Base-by-base conservation (phyloP, 148 eudicot genomes). In the Beta vulgaris region DNA sequence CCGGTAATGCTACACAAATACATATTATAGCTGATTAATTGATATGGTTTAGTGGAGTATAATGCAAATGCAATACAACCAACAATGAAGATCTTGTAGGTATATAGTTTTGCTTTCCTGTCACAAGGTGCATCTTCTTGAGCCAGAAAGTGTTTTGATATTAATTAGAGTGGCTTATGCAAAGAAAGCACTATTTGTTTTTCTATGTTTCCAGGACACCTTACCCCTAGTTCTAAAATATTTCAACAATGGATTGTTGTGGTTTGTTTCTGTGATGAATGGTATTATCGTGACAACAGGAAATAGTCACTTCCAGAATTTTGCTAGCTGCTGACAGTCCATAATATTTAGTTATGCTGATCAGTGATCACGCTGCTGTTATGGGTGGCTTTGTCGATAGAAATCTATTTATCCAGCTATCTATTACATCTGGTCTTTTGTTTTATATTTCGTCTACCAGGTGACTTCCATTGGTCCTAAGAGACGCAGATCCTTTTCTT, bases 401-500 rank as follows among this genome's bases (percentile, higher is more conserved):
- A 7, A 35, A 37, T 62, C 35, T 25, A 62, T 18, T 34, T 40
- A 18, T 7, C 18, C 35, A 35, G 34, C 12, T 35, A 62, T 15
- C 68, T 36, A 19, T 72, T 16, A 42, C 44, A 26, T 32, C 48
- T 65, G 39, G 67, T 73, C 12, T 72, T 76, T 62, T 53, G 31
- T 25, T 71, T 37, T 19, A 69, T 46, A n/a, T 36, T 64, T 64
- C 29, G 8, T 61, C 15, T 68, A 35, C 59, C 82, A 81, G 82
- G 35, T 51, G 64, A 69, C 72, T 36, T 11, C 78, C 21, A 15
- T 72, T 44, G 79, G 75, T 43, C 32, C 65, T 53, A 87, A 82
- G 74, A 79, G 73, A 77, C 80, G 68, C 70, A 82, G 76, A 64
- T 46, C 84, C 58, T 63, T 80, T 15, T 40, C 79, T 21, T 73